Conservation (phyloP, 805 yeast species). For the Danielia oregonensis region DNA sequence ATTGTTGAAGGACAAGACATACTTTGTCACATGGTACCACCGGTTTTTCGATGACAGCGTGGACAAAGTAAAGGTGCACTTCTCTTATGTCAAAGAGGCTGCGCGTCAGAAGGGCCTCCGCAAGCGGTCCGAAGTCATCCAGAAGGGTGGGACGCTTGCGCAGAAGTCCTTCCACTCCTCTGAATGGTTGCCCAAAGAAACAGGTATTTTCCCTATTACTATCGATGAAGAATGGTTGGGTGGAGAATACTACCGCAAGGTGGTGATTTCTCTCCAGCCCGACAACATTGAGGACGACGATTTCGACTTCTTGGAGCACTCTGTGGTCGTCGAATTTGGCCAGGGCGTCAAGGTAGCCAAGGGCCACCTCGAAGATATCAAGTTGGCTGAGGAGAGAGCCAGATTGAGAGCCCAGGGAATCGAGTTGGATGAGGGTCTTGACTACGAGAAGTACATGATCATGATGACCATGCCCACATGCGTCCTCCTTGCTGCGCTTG, state of each 20-base stretch:
- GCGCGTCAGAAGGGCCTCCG: constrained; percentile 54
- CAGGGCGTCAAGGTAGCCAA: constrained; percentile 54
- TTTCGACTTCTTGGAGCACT: constrained; percentile 48
- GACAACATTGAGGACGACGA: constrained; percentile 62
- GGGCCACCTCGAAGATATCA: constrained; percentile 42
- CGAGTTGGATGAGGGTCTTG: constrained; percentile 45
- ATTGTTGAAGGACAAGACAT: constrained; percentile 57
- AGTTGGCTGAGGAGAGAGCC: constrained; percentile 31
- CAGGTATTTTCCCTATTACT: constrained; percentile 64
- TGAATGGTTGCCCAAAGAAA: constrained; percentile 62
- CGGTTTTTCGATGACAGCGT: constrained; percentile 55
- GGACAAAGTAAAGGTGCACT: constrained; percentile 61
- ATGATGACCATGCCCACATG: constrained; percentile 66
- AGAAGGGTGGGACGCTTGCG: constrained; percentile 33
- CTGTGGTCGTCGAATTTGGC: constrained; percentile 42
- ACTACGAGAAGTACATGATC: constrained; percentile 56
- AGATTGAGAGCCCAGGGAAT: constrained; percentile 32
- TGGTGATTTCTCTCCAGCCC: constrained; percentile 72
- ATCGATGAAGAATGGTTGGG: constrained; percentile 62
- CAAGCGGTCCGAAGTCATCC: constrained; percentile 34
- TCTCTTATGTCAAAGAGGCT: constrained; percentile 60
- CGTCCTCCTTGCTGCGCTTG: constrained; percentile 55
- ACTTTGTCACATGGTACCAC: constrained; percentile 81
- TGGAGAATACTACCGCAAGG: constrained; percentile 47
- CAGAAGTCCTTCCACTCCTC: constrained; percentile 55